These are phyloP conservation scores for Aegilops sharonensis DNA, from an alignment of 176 grass and related monocot species.

Conservation along the genomic window DNA sequence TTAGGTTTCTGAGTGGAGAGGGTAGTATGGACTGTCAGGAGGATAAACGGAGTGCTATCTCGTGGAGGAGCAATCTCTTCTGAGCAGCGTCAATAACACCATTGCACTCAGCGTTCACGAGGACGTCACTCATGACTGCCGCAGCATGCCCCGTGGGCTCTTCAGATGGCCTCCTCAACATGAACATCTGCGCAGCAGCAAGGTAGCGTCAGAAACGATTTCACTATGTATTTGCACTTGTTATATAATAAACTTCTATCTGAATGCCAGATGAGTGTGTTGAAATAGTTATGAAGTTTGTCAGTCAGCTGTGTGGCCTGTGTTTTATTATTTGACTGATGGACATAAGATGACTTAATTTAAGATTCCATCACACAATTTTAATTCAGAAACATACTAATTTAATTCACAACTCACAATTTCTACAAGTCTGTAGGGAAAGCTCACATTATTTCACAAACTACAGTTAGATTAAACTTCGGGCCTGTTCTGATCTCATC, in stretches of 20 bases:
- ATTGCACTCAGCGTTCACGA: slow-evolving; percentile 80
- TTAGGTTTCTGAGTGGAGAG: slow-evolving; percentile 14
- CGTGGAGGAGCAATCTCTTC: slow-evolving; percentile 75
- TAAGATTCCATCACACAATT: background rate
- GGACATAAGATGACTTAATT: background rate
- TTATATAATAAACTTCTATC: background rate
- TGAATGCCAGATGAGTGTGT: background rate
- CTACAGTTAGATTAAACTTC: background rate
- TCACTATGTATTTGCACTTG: background rate
- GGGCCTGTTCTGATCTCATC: too few relatives aligned
- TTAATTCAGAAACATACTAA: background rate
- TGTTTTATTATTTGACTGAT: slow-evolving; percentile 20
- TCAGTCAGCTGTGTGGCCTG: background rate
- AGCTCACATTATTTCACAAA: background rate
- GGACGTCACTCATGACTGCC: slow-evolving; percentile 79
- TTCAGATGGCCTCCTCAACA: slow-evolving; percentile 79
- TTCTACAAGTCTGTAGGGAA: background rate
- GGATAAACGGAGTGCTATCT: slow-evolving; percentile 83
- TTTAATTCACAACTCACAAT: background rate
- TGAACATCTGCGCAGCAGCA: slow-evolving; percentile 66
- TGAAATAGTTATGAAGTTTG: background rate
- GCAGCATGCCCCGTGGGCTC: slow-evolving; percentile 79
- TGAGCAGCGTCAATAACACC: slow-evolving; percentile 82
- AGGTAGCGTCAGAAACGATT: background rate
- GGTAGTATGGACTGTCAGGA: slow-evolving; percentile 31